Conservation (phyloP, 305 asterid genomes). For the Fraxinus velutina region DNA sequence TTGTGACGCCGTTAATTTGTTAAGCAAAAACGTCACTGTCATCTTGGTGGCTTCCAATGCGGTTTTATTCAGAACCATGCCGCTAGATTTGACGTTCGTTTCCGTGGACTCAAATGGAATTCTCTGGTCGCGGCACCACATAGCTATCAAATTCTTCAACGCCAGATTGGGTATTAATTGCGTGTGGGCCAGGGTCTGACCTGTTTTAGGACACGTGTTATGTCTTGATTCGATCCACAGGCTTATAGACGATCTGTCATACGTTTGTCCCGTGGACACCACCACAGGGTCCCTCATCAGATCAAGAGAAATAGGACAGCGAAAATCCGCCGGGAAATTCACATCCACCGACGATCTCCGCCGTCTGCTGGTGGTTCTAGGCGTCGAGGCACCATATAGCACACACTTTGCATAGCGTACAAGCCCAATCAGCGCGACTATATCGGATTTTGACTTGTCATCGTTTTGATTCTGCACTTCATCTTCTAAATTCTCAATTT, state of each 20-base stretch:
- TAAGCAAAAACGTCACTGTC: conserved; percentile 70
- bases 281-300: conserved; percentile 90
- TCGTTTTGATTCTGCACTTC: conserved; percentile 60
- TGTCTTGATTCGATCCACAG: conserved; percentile 89
- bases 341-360: conserved; percentile 52
- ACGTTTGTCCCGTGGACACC: conserved; percentile 87
- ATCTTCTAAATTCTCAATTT: conserved; percentile 72
- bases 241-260: conserved; percentile 62
- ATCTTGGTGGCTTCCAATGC: conserved; percentile 75
- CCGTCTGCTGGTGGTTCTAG: conserved; percentile 38
- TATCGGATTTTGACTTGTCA: conserved; percentile 48
- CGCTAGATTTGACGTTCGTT: conserved; percentile 37
- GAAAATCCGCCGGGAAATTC: conserved; percentile 65
- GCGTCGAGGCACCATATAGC: conserved; percentile 75
- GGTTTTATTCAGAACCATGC: conserved; percentile 49
- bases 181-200: conserved; percentile 70
- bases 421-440: conserved; percentile 64
- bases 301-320: conserved; percentile 83
- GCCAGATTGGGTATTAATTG: conserved; percentile 63
- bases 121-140: conserved; percentile 88
- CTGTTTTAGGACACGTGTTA: conserved; percentile 87
- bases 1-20: conserved; percentile 51
- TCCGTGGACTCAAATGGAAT: conserved; percentile 65
- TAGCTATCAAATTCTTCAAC: conserved; percentile 67
- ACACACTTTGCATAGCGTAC: conserved; percentile 89